A percentile compares a stretch with the other conserved stretches of the same genome.
These are phyloP conservation scores for Eragrostis tef DNA, from an alignment of 202 grass and related monocot genomes.

Conservation along the genomic window DNA sequence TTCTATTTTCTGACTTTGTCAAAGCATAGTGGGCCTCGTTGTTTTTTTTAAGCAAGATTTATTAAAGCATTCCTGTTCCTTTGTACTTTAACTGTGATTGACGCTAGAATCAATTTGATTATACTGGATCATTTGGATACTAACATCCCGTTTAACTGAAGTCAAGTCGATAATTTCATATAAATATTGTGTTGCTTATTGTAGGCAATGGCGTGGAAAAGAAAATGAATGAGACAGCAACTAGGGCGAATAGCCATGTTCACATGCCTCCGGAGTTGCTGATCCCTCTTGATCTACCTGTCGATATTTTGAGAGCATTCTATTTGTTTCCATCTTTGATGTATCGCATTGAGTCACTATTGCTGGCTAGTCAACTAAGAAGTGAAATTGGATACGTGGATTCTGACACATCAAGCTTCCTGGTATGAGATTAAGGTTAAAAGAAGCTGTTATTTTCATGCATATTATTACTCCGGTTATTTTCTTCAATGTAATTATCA, in stretches of 20 bases:
- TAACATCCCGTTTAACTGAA: background rate
- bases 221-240: constrained; percentile 42
- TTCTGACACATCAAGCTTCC: constrained; percentile 66
- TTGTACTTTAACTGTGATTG: constrained; percentile 10
- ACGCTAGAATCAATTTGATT: constrained; percentile 16
- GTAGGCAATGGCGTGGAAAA: constrained; percentile 46
- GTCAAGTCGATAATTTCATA: constrained; percentile 5
- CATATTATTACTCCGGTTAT: constrained; percentile 37
- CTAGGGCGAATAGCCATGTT: constrained; percentile 58
- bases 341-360: constrained; percentile 81
- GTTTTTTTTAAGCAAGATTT: constrained; percentile 25
- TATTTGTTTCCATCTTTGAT: constrained; percentile 95
- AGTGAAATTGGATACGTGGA: constrained; percentile 64
- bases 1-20: constrained; percentile 18
- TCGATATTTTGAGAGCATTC: constrained; percentile 77
- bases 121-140: constrained; percentile 7
- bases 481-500: constrained; percentile 34
- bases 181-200: constrained; percentile 32
- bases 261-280: constrained; percentile 95
- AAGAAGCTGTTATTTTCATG: constrained; percentile 34
- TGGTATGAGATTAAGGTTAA: constrained; percentile 54
- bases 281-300: constrained; percentile 69
- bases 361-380: constrained; percentile 82
- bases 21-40: background rate
- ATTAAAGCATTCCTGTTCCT: constrained; percentile 9